Base-by-base conservation (phyloP, 2,329 filamentous ascomycete species). In the Atkinsonella hypoxylon region DNA sequence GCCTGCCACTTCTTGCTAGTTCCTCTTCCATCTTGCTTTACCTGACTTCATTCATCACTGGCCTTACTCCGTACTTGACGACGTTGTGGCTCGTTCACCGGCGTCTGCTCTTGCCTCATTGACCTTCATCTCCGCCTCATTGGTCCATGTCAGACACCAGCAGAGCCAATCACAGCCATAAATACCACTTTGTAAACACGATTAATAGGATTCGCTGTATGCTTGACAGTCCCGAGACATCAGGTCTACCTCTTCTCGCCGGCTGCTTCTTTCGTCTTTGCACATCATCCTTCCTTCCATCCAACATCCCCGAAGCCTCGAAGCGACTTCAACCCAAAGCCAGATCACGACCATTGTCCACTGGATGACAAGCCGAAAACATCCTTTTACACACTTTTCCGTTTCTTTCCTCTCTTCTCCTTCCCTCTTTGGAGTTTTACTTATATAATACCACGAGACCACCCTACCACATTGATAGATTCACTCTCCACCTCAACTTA, bases 101-200 rank as follows among this genome's bases (percentile, higher is more conserved):
- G 62, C 59, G 57, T 57, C 55, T 56, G 53, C 59, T 63, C 9
- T 58, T 64, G 60, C 62, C 61, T 66, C 62, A 62, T 61, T 62
- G 60, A 58, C 57, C 59, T 57, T 57, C 59, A 61, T 64, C 57
- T 57, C 55, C 56, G 55, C 58, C 42, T 56, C 55, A 66, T 66
- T 67, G 65, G 65, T 61, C 58, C 55, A 58, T 51, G 55, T 56
- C 44, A 54, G 55, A 55, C 62, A 60, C 57, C 53, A 56, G 52
- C 50, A 59, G 57, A 58, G 59, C 65, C 65, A 67, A 67, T 67
- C 64, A 66, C 57, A 62, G 56, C 53, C 52, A 48, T 53, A 53
- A 52, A 53, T 58, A 54, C 54, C 51, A 58, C 42, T 53, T 59
- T 56, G 56, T 61, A 63, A 61, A 63, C 59, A 61, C 52, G 52